phyloP scores from a whole-genome alignment of 2,329 filamentous ascomycete genomes.

The Apiospora malaysiana region DNA sequence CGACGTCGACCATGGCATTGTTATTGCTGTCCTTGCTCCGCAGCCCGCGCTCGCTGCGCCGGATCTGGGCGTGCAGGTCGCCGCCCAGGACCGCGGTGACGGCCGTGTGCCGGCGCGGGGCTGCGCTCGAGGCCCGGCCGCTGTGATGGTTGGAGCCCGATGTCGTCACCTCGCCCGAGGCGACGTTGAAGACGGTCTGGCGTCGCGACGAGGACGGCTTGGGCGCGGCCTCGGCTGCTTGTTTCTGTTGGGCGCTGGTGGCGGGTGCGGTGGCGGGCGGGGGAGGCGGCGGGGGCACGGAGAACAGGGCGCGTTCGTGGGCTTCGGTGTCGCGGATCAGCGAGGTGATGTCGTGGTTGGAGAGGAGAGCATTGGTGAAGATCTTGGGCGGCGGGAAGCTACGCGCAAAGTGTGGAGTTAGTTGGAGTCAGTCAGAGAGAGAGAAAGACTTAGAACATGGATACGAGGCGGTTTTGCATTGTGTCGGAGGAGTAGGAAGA shows the following conservation, averaged over 20 bases:
- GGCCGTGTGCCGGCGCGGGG: slow-evolving; percentile 75
- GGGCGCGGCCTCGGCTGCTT: slow-evolving; percentile 51
- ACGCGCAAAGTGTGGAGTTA: slow-evolving; percentile 25
- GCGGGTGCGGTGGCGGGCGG: slow-evolving; percentile 47
- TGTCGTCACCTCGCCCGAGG: slow-evolving; percentile 66
- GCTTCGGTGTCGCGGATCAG: slow-evolving; percentile 94
- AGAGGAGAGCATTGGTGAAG: slow-evolving; percentile 92
- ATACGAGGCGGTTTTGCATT: no score
- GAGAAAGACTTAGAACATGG: no score
- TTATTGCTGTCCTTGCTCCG: slow-evolving; percentile 30
- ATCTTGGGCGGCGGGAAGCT: slow-evolving; percentile 92
- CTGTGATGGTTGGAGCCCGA: slow-evolving; percentile 49
- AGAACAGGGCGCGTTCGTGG: slow-evolving; percentile 94
- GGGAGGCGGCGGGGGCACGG: slow-evolving; percentile 74
- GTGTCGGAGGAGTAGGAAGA: no score
- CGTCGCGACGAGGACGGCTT: slow-evolving; percentile 52
- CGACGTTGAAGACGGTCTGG: slow-evolving; percentile 71
- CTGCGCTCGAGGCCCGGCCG: slow-evolving; percentile 51
- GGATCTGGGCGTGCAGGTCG: slow-evolving; percentile 83
- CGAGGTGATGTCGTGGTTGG: slow-evolving; percentile 88
- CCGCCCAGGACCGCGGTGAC: slow-evolving; percentile 89
- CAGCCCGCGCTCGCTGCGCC: slow-evolving; percentile 57
- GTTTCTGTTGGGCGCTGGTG: slow-evolving; percentile 30
- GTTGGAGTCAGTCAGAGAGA: neutral
- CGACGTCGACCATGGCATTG: slow-evolving; percentile 81